A percentile compares a stretch with the other conserved stretches of the same genome.
Evolutionary conservation across 2,329 filamentous ascomycete species (phyloP).

Genomic region (Stemphylium lycopersici): DNA sequence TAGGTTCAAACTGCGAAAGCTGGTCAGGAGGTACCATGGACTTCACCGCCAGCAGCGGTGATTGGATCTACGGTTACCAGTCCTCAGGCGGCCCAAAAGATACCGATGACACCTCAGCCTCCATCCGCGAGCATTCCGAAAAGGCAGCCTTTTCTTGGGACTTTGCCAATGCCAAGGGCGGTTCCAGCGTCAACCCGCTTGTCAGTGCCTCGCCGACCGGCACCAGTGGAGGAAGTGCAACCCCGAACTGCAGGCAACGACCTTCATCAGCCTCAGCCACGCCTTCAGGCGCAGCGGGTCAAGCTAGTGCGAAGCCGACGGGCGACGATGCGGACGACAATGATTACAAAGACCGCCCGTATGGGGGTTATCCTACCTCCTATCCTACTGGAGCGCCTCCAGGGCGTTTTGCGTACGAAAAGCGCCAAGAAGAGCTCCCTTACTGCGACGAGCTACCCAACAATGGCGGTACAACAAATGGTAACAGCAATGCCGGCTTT

Average conservation of each 20-base stretch:
- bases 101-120: conserved; percentile 52
- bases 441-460: neutral
- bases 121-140: conserved; percentile 55
- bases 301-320: no score
- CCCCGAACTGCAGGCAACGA: no score
- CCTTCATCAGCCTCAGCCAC: no score
- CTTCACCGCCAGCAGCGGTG: conserved; percentile 51
- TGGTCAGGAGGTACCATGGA: conserved; percentile 61
- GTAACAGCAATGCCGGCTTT: conserved; percentile 21
- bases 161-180: conserved; percentile 58
- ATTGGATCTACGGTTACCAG: conserved; percentile 60
- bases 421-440: no score
- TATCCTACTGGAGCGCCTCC: no score
- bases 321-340: no score
- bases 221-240: conserved; percentile 17
- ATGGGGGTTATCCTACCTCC: no score
- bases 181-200: conserved; percentile 54
- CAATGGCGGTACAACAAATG: conserved; percentile 14
- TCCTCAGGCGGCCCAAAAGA: conserved; percentile 55
- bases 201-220: conserved; percentile 31
- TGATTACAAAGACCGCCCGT: no score
- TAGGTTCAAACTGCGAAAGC: conserved; percentile 58
- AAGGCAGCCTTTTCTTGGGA: conserved; percentile 54
- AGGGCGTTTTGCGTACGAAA: no score
- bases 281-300: no score